Percentiles rank a stretch among this genome's conserved stretches.
These are phyloP conservation scores for Zymoseptoria brevis DNA, from an alignment of 2,329 filamentous ascomycete species.

Conservation along the genomic window DNA sequence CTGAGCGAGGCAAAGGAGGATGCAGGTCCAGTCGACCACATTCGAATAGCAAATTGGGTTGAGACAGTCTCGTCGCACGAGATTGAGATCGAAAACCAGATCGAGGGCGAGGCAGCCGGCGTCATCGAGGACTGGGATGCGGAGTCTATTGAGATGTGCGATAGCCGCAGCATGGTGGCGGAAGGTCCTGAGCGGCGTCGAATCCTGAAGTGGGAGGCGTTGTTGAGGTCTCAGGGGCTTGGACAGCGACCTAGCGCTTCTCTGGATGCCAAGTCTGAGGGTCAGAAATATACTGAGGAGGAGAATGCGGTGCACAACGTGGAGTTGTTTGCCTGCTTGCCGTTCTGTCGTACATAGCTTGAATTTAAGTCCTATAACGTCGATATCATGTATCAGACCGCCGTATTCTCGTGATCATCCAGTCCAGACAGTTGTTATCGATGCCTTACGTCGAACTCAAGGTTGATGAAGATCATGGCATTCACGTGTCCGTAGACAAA, in stretches of 20 bases:
- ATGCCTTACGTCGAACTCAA: not conserved
- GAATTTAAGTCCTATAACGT: not conserved
- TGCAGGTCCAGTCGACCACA: not conserved
- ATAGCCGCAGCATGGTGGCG: not conserved
- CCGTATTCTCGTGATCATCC: too few species aligned
- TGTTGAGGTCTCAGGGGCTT: not conserved
- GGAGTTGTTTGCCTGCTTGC: not conserved
- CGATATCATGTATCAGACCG: not conserved
- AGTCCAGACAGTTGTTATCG: not conserved
- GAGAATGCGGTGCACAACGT: not conserved
- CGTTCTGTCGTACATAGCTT: not conserved
- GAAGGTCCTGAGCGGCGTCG: not conserved
- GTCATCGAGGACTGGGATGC: not conserved
- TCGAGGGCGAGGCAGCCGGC: not conserved
- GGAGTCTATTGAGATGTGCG: not conserved
- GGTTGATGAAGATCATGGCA: not conserved
- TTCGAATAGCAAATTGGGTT: not conserved
- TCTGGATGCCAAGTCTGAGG: not conserved
- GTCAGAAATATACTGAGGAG: not conserved
- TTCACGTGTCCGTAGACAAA: not conserved
- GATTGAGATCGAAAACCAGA: not conserved
- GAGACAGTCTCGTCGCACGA: not conserved
- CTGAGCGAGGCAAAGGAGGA: not conserved
- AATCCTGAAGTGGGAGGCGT: not conserved
- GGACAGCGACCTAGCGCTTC: not conserved